phyloP scores from a whole-genome alignment of 192 early-diverging fungal species.

The Ambispora gerdemannii region DNA sequence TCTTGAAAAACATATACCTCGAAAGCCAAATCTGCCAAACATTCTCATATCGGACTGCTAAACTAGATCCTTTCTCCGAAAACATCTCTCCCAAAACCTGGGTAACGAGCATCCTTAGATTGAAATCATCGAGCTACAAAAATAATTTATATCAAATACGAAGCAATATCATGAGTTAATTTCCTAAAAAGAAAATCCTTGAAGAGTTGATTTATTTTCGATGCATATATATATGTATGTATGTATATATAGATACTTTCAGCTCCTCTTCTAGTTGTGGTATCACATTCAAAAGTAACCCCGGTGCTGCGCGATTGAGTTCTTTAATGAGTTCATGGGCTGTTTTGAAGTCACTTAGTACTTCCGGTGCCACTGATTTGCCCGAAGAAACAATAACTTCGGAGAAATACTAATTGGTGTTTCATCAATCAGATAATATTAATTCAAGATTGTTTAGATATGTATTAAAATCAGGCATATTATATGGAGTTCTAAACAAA shows the following conservation, averaged over 20 bases:
- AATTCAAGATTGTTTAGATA: neutral
- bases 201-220: too few relatives aligned
- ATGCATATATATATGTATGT: too few relatives aligned
- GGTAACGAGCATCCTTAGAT: constrained; percentile 73
- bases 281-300: constrained; percentile 82
- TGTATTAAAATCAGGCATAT: neutral
- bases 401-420: constrained; percentile 78
- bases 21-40: constrained; percentile 85
- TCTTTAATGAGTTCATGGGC: constrained; percentile 81
- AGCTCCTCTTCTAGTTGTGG: constrained; percentile 94
- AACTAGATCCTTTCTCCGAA: constrained; percentile 65
- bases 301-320: constrained; percentile 70
- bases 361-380: constrained; percentile 42
- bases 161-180: constrained; percentile 12
- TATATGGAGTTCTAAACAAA: constrained; percentile 18
- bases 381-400: constrained; percentile 71
- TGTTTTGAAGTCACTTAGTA: constrained; percentile 54
- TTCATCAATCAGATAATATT: neutral
- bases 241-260: constrained; percentile 42
- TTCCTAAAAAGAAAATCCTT: too few relatives aligned
- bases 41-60: constrained; percentile 70
- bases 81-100: constrained; percentile 87
- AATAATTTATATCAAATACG: neutral
- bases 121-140: constrained; percentile 62
- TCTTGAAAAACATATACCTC: constrained; percentile 44